phyloP scores from a whole-genome alignment of 1,284 basidiomycete species.

The Rhodotorula sp. region DNA sequence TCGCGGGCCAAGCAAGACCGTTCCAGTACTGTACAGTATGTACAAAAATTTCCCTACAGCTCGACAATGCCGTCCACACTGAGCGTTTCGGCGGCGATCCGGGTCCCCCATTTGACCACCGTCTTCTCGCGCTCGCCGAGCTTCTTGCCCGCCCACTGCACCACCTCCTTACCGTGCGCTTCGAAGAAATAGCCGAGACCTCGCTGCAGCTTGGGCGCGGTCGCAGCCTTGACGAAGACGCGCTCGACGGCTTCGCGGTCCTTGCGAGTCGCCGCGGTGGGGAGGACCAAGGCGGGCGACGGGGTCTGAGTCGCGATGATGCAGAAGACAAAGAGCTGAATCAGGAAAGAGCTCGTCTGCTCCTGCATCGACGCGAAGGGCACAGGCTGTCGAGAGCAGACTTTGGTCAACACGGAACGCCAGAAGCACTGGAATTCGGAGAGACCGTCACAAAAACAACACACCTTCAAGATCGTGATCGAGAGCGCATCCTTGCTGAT shows the following conservation, averaged over 20 bases:
- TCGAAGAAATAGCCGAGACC: slow-evolving; percentile 67
- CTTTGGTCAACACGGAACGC: no score
- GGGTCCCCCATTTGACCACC: slow-evolving; percentile 63
- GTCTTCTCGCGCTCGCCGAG: slow-evolving; percentile 54
- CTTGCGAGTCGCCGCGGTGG: slow-evolving; percentile 46
- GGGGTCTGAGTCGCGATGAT: slow-evolving; percentile 70
- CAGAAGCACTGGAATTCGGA: background rate
- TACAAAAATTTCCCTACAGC: background rate
- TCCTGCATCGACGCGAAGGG: slow-evolving; percentile 74
- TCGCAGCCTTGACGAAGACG: slow-evolving; percentile 66
- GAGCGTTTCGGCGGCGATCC: slow-evolving; percentile 66
- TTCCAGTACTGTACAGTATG: background rate
- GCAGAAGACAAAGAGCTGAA: slow-evolving; percentile 64
- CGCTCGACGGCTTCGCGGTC: slow-evolving; percentile 64
- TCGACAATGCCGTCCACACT: slow-evolving; percentile 56
- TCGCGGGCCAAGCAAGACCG: no score
- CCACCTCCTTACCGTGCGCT: slow-evolving; percentile 53
- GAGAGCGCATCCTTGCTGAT: slow-evolving; percentile 70
- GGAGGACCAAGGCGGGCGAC: slow-evolving; percentile 56
- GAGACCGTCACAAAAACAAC: background rate
- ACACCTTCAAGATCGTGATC: slow-evolving; percentile 78
- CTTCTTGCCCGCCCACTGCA: slow-evolving; percentile 48
- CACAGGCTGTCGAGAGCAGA: slow-evolving; percentile 63
- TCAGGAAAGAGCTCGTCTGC: slow-evolving; percentile 65
- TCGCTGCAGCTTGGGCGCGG: slow-evolving; percentile 61